A percentile compares a stretch with the other conserved stretches of the same genome.
phyloP scores from a whole-genome alignment of 1,139 yeast genomes.

The Nematodospora anomalae region DNA sequence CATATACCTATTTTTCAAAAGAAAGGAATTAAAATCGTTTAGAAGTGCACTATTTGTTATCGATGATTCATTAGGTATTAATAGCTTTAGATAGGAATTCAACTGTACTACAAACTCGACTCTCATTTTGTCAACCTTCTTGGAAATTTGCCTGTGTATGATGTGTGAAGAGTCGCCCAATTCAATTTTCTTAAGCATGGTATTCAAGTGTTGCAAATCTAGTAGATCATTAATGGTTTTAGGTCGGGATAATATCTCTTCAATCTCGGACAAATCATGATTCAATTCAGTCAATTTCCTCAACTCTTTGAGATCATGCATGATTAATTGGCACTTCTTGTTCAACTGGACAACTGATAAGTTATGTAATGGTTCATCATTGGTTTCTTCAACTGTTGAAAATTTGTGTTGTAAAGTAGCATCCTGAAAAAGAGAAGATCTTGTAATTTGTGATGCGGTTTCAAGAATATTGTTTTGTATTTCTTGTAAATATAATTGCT shows the following conservation, averaged over 20 bases:
- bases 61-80: slow-evolving; percentile 25
- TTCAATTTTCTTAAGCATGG: slow-evolving; percentile 9
- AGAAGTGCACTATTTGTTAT: slow-evolving; percentile 17
- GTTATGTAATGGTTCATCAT: slow-evolving; percentile 9
- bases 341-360: slow-evolving; percentile 23
- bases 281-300: slow-evolving; percentile 25
- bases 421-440: slow-evolving; percentile 6
- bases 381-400: slow-evolving; percentile 2
- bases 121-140: slow-evolving; percentile 10
- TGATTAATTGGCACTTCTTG: slow-evolving; percentile 18
- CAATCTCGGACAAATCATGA: slow-evolving; percentile 24
- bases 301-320: slow-evolving; percentile 19
- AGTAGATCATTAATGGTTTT: slow-evolving; percentile 13
- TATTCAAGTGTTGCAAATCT: slow-evolving; percentile 17
- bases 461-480: slow-evolving; percentile 4
- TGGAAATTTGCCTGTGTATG: slow-evolving; percentile 13
- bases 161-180: slow-evolving; percentile 8
- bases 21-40: slow-evolving; percentile 15
- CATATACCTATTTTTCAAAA: slow-evolving; percentile 13
- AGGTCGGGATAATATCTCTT: slow-evolving; percentile 14
- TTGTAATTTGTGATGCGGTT: slow-evolving; percentile 6
- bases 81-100: slow-evolving; percentile 20
- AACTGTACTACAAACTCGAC: slow-evolving; percentile 16
- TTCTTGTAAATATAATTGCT: slow-evolving; percentile 5
- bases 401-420: slow-evolving; percentile 9